Percentiles rank a stretch among this genome's conserved stretches.
phyloP scores from a whole-genome alignment of 371 early-diverging fungal species.

The Enterospora canceri region DNA sequence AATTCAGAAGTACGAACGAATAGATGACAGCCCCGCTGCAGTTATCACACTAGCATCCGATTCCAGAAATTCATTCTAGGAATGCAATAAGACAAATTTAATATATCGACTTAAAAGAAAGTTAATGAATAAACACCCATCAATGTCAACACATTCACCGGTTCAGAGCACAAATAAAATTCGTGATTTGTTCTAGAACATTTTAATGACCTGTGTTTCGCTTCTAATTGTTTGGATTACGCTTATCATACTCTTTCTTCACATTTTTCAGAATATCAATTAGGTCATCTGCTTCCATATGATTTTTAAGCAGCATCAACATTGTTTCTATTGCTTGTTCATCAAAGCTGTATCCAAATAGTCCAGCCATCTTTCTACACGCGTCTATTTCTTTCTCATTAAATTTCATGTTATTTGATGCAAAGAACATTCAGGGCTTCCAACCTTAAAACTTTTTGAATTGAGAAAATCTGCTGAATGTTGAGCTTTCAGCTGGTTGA shows the following conservation, averaged over 20 bases:
- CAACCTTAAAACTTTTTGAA: background rate
- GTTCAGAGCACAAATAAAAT: background rate
- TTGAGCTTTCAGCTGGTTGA: background rate
- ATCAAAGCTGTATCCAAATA: background rate
- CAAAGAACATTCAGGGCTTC: background rate
- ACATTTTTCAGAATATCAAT: background rate
- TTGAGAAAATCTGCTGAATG: background rate
- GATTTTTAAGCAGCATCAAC: background rate
- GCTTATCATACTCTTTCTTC: background rate
- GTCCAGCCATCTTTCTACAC: background rate
- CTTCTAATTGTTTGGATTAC: background rate
- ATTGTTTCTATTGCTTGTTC: background rate
- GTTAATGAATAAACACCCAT: too few species aligned
- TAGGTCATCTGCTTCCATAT: background rate
- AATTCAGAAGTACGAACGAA: too few species aligned
- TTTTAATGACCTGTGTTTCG: background rate
- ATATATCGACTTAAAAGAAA: too few species aligned
- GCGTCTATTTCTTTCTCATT: background rate
- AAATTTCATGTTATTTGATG: background rate
- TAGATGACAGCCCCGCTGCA: too few species aligned
- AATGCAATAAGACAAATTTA: too few species aligned
- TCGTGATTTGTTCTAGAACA: background rate
- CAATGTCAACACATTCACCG: background rate
- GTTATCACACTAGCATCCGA: too few species aligned
- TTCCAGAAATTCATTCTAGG: too few species aligned